Evolutionary conservation across 2,329 filamentous ascomycete genomes (phyloP).

Genomic region (Pseudogymnoascus sp.): DNA sequence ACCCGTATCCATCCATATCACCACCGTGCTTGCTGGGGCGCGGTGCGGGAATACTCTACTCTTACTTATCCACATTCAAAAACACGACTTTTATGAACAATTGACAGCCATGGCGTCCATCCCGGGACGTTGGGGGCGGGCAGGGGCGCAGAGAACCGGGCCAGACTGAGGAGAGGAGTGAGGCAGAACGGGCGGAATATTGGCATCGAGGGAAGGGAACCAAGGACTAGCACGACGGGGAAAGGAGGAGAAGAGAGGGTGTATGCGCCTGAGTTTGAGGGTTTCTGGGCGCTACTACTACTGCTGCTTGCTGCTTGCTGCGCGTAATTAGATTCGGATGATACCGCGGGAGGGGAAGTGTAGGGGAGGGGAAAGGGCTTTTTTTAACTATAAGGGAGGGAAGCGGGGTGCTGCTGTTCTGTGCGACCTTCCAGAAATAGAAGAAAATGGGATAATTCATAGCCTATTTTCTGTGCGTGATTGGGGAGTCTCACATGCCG

Average conservation of each 20-base stretch:
- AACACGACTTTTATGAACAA: neutral
- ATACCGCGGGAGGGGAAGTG: neutral
- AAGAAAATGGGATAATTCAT: neutral
- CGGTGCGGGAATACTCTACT: neutral
- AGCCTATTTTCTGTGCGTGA: neutral
- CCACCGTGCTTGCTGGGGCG: neutral
- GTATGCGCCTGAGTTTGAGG: neutral
- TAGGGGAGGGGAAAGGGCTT: neutral
- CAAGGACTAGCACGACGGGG: no score
- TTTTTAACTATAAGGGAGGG: neutral
- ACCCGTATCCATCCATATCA: no score
- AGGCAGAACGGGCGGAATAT: neutral
- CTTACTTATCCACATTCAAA: neutral
- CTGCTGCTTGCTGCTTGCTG: neutral
- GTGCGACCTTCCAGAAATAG: neutral
- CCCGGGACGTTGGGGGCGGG: neutral
- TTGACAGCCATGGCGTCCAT: neutral
- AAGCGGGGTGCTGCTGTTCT: neutral
- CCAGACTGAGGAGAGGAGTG: neutral
- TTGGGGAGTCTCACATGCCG: neutral
- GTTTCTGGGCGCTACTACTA: no score
- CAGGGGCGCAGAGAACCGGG: neutral
- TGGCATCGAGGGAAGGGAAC: neutral
- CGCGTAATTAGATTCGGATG: neutral
- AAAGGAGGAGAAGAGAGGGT: neutral